Percentiles rank a stretch among this genome's conserved stretches.
Evolutionary conservation across 305 asterid genomes (phyloP).

Genomic region (Plantago rigida): DNA sequence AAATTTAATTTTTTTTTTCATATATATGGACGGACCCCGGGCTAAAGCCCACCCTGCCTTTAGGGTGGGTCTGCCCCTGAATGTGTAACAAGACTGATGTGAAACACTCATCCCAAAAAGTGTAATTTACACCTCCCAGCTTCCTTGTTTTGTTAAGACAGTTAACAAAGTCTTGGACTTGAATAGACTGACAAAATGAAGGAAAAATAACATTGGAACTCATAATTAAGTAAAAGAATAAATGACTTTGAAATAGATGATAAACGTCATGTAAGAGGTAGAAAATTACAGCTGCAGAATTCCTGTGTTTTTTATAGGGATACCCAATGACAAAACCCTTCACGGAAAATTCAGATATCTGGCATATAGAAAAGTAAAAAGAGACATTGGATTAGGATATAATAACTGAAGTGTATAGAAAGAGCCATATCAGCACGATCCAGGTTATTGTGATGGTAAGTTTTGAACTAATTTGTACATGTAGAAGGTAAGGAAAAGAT

Average conservation of each 20-base stretch:
- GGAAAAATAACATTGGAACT: constrained; percentile 10
- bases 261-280: constrained; percentile 15
- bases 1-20: too few relatives aligned
- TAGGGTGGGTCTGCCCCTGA: too few relatives aligned
- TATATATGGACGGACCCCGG: too few relatives aligned
- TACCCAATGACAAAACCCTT: constrained; percentile 53
- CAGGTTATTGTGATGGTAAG: too few relatives aligned
- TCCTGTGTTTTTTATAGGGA: constrained; percentile 45
- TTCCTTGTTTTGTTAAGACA: constrained; percentile 57
- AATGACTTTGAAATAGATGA: constrained; percentile 6
- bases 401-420: neutral
- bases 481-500: too few relatives aligned
- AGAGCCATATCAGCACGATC: too few relatives aligned
- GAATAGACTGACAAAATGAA: constrained; percentile 46
- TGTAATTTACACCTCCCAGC: constrained; percentile 59
- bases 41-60: too few relatives aligned
- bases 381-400: neutral
- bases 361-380: constrained; percentile 18
- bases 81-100: constrained; percentile 35
- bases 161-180: constrained; percentile 50
- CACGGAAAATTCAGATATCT: constrained; percentile 55
- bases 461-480: too few relatives aligned
- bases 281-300: constrained; percentile 37
- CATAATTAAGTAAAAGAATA: constrained; percentile 10
- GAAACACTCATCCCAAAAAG: constrained; percentile 71